These are phyloP conservation scores for Balamuthia mandrillaris DNA, from an alignment of 208 protist species.

Conservation along the genomic window DNA sequence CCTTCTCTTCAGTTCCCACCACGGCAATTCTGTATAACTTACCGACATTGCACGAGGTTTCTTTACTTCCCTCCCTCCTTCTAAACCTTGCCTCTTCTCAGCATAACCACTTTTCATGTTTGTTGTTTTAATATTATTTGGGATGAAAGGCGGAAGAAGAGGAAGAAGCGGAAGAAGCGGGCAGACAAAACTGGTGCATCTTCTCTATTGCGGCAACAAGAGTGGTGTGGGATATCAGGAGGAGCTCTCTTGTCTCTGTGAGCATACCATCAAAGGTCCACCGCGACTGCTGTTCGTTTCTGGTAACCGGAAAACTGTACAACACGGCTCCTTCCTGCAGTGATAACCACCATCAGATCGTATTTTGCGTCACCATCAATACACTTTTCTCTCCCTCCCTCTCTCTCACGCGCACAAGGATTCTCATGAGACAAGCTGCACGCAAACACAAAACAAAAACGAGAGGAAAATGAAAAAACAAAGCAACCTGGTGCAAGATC, in stretches of 20 bases:
- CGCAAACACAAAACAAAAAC: background rate
- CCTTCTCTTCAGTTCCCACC: too few relatives aligned
- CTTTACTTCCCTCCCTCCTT: too few relatives aligned
- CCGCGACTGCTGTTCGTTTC: background rate
- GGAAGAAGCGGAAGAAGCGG: background rate
- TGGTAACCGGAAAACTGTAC: background rate
- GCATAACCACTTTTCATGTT: too few relatives aligned
- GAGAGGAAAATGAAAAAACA: too few relatives aligned
- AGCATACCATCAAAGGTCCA: background rate
- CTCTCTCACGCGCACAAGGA: background rate
- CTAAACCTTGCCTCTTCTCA: too few relatives aligned
- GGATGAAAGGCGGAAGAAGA: too few relatives aligned
- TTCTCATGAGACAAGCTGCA: background rate
- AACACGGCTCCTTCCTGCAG: background rate
- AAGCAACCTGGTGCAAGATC: slow-evolving; percentile 1
- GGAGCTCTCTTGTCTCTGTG: background rate
- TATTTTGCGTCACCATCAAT: too few relatives aligned
- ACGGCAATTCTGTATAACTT: too few relatives aligned
- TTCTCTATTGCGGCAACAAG: background rate
- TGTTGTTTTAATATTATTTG: too few relatives aligned
- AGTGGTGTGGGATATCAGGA: background rate
- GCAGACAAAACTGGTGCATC: background rate
- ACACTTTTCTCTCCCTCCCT: too few relatives aligned
- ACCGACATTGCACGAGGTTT: too few relatives aligned
- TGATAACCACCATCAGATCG: too few relatives aligned